Conservation (phyloP, 2,329 filamentous ascomycete species). For the Verticillium isaacii region DNA sequence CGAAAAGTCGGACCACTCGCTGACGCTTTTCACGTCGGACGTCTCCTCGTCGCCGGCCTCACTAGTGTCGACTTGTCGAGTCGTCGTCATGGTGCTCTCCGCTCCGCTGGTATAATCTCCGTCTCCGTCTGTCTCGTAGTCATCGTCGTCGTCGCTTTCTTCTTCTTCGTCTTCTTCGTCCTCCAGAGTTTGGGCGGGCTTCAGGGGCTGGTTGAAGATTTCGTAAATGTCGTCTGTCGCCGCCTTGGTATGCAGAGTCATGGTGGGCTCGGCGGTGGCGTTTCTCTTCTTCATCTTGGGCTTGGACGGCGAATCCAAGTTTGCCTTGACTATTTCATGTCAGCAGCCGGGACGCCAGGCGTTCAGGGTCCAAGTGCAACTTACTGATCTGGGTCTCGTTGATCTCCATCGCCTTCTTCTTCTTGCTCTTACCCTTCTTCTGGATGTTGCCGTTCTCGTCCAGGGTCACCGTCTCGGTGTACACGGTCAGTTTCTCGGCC, state of each 20-base stretch:
- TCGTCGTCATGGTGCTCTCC: conserved; percentile 80
- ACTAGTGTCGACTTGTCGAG: conserved; percentile 53
- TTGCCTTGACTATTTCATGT: conserved; percentile 71
- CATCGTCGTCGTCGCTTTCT: conserved; percentile 55
- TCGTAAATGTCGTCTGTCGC: conserved; percentile 97
- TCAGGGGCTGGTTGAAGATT: conserved; percentile 85
- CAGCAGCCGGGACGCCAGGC: conserved; percentile 13
- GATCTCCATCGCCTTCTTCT: conserved; percentile 77
- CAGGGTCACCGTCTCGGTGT: conserved; percentile 39
- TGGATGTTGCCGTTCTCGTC: conserved; percentile 56
- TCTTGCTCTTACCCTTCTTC: conserved; percentile 49
- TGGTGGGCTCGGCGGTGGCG: conserved; percentile 71
- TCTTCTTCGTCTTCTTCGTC: conserved; percentile 26
- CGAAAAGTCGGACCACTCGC: conserved; percentile 87
- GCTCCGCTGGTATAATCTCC: conserved; percentile 76
- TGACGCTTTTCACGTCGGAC: conserved; percentile 59
- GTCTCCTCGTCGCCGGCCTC: conserved; percentile 43
- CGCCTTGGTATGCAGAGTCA: conserved; percentile 93
- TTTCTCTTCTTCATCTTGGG: conserved; percentile 79
- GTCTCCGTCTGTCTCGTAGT: conserved; percentile 61
- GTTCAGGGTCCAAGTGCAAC: conserved; percentile 26
- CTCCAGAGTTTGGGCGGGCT: conserved; percentile 27
- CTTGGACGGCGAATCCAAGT: conserved; percentile 76
- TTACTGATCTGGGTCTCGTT: conserved; percentile 91
- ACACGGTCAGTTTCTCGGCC: conserved; percentile 34